These are phyloP conservation scores for Phytopythium boreale DNA, from an alignment of 352 stramenopile genomes.

Conservation along the genomic window DNA sequence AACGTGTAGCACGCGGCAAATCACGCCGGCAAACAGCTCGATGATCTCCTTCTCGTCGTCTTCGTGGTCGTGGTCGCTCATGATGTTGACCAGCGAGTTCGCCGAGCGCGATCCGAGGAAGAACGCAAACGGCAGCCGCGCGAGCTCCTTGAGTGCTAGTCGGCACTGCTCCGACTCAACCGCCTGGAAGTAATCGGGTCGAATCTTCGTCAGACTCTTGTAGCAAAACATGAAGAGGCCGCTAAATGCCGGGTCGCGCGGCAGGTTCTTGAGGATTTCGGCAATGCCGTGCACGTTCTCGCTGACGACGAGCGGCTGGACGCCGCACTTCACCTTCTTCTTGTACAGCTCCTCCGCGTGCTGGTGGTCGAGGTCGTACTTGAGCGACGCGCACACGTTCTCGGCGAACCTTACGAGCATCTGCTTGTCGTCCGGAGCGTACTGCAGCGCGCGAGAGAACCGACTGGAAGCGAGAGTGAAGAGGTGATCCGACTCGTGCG, in stretches of 20 bases:
- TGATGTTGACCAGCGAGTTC: conserved; percentile 54
- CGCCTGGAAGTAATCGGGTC: conserved; percentile 59
- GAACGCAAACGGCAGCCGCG: conserved; percentile 61
- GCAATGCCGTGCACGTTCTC: conserved; percentile 72
- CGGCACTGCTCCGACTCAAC: conserved; percentile 44
- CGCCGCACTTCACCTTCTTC: conserved; percentile 65
- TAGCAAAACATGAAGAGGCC: conserved; percentile 79
- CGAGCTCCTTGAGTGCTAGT: conserved; percentile 43
- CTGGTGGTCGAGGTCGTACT: conserved; percentile 76
- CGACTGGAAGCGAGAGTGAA: conserved; percentile 67
- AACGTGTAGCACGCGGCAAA: conserved; percentile 54
- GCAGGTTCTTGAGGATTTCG: conserved; percentile 82
- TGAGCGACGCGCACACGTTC: conserved; percentile 78
- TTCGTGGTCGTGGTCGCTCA: conserved; percentile 32
- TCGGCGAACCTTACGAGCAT: conserved; percentile 75
- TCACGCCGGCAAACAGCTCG: conserved; percentile 60
- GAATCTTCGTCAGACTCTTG: conserved; percentile 41
- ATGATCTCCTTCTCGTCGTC: conserved; percentile 41
- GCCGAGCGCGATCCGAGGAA: conserved; percentile 59
- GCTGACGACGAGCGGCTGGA: conserved; percentile 52
- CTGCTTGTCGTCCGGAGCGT: conserved; percentile 50
- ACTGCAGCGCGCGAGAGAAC: conserved; percentile 64
- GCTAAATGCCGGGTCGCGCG: conserved; percentile 65
- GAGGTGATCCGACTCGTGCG: conserved; percentile 67
- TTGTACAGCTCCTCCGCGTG: conserved; percentile 74